Percentiles rank a stretch among this genome's conserved stretches.
phyloP scores from a whole-genome alignment of 768 basidiomycete genomes.

The Boletellus sp. region DNA sequence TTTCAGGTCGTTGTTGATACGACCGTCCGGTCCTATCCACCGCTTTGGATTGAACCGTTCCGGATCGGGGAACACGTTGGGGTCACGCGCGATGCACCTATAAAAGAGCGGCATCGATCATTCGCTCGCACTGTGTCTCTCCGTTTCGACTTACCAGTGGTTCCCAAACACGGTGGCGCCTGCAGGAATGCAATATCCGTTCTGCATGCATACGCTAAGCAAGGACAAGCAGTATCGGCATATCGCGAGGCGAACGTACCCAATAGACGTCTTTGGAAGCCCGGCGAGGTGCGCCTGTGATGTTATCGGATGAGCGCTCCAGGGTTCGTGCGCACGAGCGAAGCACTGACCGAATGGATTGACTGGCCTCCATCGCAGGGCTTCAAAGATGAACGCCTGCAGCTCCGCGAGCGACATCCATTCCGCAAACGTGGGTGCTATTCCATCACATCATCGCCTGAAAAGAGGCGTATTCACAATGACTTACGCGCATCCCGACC shows the following conservation, averaged over 20 bases:
- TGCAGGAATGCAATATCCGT: conserved; percentile 32
- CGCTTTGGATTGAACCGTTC: conserved; percentile 54
- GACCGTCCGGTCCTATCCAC: conserved; percentile 46
- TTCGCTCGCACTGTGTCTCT: not conserved
- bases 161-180: conserved; percentile 34
- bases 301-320: too few relatives aligned
- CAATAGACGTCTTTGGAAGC: conserved; percentile 26
- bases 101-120: not conserved
- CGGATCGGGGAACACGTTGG: conserved; percentile 30
- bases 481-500: conserved; percentile 33
- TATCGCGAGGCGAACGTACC: conserved; percentile 9
- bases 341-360: conserved; percentile 26
- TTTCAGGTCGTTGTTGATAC: conserved; percentile 47
- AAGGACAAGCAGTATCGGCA: too few relatives aligned
- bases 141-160: conserved; percentile 20
- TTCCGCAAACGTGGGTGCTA: conserved; percentile 39
- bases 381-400: conserved; percentile 37
- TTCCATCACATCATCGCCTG: not conserved
- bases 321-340: not conserved
- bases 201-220: conserved; percentile 18
- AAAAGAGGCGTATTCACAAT: not conserved
- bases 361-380: conserved; percentile 38
- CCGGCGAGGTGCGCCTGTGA: conserved; percentile 21
- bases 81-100: conserved; percentile 26
- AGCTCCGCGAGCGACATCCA: conserved; percentile 31